Conservation (phyloP, 805 yeast species). For the Kodamaea kakaduensis region DNA sequence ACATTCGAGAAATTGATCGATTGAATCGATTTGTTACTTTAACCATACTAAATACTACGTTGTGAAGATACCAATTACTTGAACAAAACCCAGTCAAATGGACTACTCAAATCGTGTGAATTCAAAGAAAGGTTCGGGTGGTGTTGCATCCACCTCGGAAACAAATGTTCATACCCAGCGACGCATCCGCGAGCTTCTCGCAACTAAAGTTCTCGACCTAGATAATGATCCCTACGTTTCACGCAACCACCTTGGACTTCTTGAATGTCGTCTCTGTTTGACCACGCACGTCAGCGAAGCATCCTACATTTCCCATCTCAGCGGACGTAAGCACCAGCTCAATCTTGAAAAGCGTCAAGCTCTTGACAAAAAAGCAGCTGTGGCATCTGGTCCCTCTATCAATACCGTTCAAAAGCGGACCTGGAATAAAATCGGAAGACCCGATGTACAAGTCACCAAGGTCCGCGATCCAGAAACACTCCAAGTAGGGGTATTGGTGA, state of each 20-base stretch:
- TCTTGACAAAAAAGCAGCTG: conserved; percentile 29
- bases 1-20: no score
- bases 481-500: conserved; percentile 63
- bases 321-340: conserved; percentile 77
- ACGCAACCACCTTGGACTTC: conserved; percentile 74
- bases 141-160: conserved; percentile 72
- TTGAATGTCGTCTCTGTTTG: conserved; percentile 80
- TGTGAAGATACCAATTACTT: no score
- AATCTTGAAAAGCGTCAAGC: conserved; percentile 59
- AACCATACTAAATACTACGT: no score
- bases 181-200: conserved; percentile 61
- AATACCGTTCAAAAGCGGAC: conserved; percentile 42
- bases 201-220: conserved; percentile 45
- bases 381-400: conserved; percentile 18
- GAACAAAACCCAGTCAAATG: no score
- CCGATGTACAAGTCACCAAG: conserved; percentile 64
- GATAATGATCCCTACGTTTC: conserved; percentile 79
- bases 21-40: no score
- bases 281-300: conserved; percentile 80
- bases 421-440: conserved; percentile 65
- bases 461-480: conserved; percentile 58
- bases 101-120: conserved; percentile 89
- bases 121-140: conserved; percentile 88
- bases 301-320: conserved; percentile 77
- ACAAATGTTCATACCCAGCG: conserved; percentile 64